Base-by-base conservation (phyloP, 805 yeast genomes). In the Zygosaccharomyces bisporus region DNA sequence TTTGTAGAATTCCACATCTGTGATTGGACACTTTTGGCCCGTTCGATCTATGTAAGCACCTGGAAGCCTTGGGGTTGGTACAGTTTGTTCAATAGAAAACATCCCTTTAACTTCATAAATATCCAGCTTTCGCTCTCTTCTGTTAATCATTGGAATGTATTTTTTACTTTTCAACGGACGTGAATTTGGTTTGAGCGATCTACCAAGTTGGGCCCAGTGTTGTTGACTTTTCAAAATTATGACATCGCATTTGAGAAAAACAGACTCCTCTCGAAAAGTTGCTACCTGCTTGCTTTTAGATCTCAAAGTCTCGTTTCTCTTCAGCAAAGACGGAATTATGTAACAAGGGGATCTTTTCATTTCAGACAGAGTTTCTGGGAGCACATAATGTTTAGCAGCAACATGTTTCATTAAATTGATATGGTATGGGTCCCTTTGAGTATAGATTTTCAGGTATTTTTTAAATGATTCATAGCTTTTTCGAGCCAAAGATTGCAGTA, bases 141-240 rank as follows among this genome's bases (percentile, higher is more conserved):
- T 29, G 18, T 32, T 41, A 12, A 39, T 51, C 44, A 49, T 34
- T 2, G 46, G 25, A 29, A 37, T 3, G 30, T 35, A 34, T 24
- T 44, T 38, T 19, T 44, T 49, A 24, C 13, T 31, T 41, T 52
- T 58, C 19, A 48, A 19, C 10, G 55, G 55, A n/a, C 29, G 24
- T 3, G 32, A 36, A 12, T 10, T 44, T n/a, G 14, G 6, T 12
- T 36, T 43, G 5, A 60, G 25, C 1, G 57, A 39, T 33, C 63
- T 43, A 1, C 66, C 64, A 16, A 56, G 20, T n/a, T 55, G 47
- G 4, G 46, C 40, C 66, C 66, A 61, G 45, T 55, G 62, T 25
- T 55, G 56, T 27, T 25, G 39, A 33, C 60, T 52, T 40, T 56
- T 58, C 23, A 60, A 32, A 7, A 44, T 13, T 9, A 51, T 12